Evolutionary conservation across 192 early-diverging fungal genomes (phyloP), one percentile per base, ranked within the genome.

Genomic region (Spizellomyces punctatus): DNA sequence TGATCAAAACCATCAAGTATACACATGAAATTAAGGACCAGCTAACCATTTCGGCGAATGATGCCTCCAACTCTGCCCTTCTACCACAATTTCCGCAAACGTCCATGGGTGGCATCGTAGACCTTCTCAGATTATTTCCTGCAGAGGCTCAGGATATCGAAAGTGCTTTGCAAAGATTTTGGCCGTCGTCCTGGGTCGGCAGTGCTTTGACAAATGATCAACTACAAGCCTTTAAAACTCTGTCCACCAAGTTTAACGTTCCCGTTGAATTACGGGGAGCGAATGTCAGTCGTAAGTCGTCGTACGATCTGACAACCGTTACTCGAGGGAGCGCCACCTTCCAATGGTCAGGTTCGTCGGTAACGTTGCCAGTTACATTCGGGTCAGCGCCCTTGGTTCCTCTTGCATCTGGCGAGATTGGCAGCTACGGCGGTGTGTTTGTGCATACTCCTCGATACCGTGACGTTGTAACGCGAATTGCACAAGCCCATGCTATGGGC

Each of bases 1-100:
- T 79, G 8, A 64, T 79, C 76, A 85, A 10, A 72, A 84, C 46
- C 68, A 79, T 42, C 64, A 80, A 66, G 49, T 71, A 63, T 77
- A 77, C 61, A 63, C 78, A 74, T 50, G 86, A 42, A 46, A 64
- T 66, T 8, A 48, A 72, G 65, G 60, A 73, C 42, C 72, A 67
- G 43, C 71, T 63, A 12, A 44, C 50, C 44, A 66, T 65, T 45
- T 62, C 74, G 10, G 41, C 62, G 10, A 42, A 36, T 45, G 69
- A 56, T 14, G 63, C 52, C 17, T 7, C 22, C 16, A 74, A 43
- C 16, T 10, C 49, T 7, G 19, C 61, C 6, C 61, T 77, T 22
- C 66, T 77, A 10, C 76, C 76, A 12, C 57, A 63, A 9, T 62
- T 77, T 21, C 71, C 76, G 17, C 71, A 77, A 52, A 77, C 76